Base-by-base conservation (phyloP, 2,329 filamentous ascomycete species). In the Alternaria angustiovoidea region DNA sequence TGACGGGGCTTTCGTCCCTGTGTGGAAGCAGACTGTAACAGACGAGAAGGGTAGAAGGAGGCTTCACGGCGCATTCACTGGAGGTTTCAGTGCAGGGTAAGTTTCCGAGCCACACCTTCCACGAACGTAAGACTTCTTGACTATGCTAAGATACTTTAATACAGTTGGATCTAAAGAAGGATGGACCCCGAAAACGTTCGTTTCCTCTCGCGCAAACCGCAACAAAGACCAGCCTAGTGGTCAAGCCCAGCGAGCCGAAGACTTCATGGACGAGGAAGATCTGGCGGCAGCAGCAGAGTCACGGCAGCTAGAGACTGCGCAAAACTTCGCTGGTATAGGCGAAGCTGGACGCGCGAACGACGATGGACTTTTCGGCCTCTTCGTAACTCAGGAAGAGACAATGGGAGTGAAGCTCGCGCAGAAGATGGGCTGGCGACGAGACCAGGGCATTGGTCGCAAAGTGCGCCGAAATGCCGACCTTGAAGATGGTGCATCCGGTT, bases 191-290 rank as follows among this genome's bases (percentile, higher is more conserved):
- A 89, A 92, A 22, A 91, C 92, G 0, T 99, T 98, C 78, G 89
- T 96, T 9, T 98, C 94, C 7, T 97, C 94, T 52, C 91, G 95
- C 24, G 82, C 87, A 39, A 92, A 92, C 71, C 91, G 93, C 57
- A 88, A 86, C 65, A 92, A 91, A 74, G 87, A 91, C 81, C 84
- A 82, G 34, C 60, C 83, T n/a, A 84, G 86, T 63, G 68, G 80
- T 2, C 67, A 69, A 20, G 79, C 85, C 64, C 88, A 91, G 74
- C 88, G 89, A 48, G 87, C 89, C 0, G 93, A 98, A 77, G 94
- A 98, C 74, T 98, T 94, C 70, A 99, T 99, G 95, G 95, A 99
- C 72, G 94, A 97, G 42, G 95, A 99, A 76, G 95, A 99, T 78
- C 83, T 96, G 34, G 91, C 91, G 7, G 93, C 97, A 75, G 91